Conservation (phyloP, 257 asterid genomes). For the Ehretia macrophylla region DNA sequence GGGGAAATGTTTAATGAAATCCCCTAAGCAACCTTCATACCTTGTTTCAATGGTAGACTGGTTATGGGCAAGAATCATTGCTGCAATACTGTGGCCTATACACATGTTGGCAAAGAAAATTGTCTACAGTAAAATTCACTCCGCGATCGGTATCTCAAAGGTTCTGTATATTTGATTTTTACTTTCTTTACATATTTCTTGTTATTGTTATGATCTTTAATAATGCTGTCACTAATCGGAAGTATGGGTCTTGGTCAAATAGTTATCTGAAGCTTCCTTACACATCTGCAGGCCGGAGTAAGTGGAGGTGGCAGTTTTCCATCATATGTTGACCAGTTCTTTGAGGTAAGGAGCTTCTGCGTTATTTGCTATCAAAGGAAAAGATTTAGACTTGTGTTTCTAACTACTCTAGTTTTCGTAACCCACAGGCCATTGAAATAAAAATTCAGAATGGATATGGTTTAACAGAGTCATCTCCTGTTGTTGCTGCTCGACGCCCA, state of each 20-base stretch:
- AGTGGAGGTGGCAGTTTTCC: constrained; percentile 98
- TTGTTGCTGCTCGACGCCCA: constrained; percentile 73
- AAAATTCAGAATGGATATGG: constrained; percentile 90
- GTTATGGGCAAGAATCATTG: constrained; percentile 63
- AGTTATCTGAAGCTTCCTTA: constrained; percentile 4
- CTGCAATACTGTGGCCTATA: constrained; percentile 56
- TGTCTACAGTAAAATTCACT: constrained; percentile 68
- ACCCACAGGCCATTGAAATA: constrained; percentile 74
- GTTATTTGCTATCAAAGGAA: constrained; percentile 13
- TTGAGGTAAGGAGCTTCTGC: constrained; percentile 54
- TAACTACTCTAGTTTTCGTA: constrained; percentile 5
- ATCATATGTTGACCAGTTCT: constrained; percentile 73
- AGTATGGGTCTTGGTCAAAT: not conserved
- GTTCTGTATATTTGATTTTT: constrained; percentile 26
- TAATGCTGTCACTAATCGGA: not conserved
- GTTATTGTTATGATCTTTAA: not conserved
- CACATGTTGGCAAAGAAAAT: constrained; percentile 77
- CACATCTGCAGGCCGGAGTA: constrained; percentile 56
- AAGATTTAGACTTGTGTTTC: not conserved
- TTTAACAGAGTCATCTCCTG: constrained; percentile 92
- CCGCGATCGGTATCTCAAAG: constrained; percentile 81
- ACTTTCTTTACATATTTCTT: not conserved
- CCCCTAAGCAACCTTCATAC: constrained; percentile 56
- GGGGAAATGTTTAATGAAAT: constrained; percentile 80
- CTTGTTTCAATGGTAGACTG: constrained; percentile 56